phyloP scores from a whole-genome alignment of 179 eudicot species.

The Beta corolliflora region DNA sequence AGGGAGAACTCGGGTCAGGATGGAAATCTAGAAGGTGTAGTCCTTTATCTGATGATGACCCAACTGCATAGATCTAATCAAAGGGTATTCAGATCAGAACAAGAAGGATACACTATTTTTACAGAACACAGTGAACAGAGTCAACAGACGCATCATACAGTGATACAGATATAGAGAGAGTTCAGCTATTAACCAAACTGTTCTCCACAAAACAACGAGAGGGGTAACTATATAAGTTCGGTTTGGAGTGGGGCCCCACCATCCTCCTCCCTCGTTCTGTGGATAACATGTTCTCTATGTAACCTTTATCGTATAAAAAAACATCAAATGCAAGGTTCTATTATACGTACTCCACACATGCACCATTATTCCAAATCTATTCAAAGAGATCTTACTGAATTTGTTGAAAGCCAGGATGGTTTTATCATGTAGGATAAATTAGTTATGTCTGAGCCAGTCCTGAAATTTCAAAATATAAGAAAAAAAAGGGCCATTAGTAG shows the following conservation, averaged over 20 bases:
- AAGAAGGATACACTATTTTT: background rate
- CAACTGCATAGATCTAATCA: slow-evolving; percentile 74
- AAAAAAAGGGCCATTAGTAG: slow-evolving; percentile 3
- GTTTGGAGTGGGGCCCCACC: too few relatives aligned
- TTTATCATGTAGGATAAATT: slow-evolving; percentile 50
- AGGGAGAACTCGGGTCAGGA: slow-evolving; percentile 67
- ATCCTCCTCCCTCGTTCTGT: too few relatives aligned
- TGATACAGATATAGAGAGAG: background rate
- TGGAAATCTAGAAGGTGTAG: slow-evolving; percentile 79
- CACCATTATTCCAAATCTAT: background rate
- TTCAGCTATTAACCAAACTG: background rate
- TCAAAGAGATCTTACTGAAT: slow-evolving; percentile 55
- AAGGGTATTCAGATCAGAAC: slow-evolving; percentile 1
- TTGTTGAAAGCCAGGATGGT: slow-evolving; percentile 75
- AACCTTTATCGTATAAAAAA: background rate
- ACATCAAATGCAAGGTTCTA: background rate
- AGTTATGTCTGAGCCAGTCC: slow-evolving; percentile 45
- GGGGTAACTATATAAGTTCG: too few relatives aligned
- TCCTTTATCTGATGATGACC: slow-evolving; percentile 67
- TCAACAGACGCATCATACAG: background rate
- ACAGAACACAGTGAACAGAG: background rate
- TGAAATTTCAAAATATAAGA: slow-evolving; percentile 28
- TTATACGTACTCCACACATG: background rate
- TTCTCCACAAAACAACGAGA: too few relatives aligned
- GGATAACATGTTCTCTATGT: too few relatives aligned